These are phyloP conservation scores for Lichtheimia ramosa DNA, from an alignment of 371 early-diverging fungal genomes.

Conservation along the genomic window DNA sequence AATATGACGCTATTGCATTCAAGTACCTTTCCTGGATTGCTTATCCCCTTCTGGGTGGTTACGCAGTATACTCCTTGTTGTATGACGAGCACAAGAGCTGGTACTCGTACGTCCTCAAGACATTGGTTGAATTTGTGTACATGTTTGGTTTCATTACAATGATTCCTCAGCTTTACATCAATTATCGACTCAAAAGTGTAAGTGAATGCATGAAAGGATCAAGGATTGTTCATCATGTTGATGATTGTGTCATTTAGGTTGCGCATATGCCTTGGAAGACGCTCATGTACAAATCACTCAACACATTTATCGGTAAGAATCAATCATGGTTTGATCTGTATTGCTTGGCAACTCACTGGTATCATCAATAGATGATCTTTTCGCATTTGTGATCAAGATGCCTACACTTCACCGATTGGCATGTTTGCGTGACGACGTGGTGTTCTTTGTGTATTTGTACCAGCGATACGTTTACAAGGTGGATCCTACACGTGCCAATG, in stretches of 20 bases:
- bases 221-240: not conserved
- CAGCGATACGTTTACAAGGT: conserved; percentile 87
- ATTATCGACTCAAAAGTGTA: conserved; percentile 87
- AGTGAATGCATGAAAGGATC: not conserved
- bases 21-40: conserved; percentile 78
- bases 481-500: conserved; percentile 86
- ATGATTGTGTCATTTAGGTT: conserved; percentile 41
- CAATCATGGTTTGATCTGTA: too few relatives aligned
- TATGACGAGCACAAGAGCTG: conserved; percentile 90
- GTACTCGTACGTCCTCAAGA: conserved; percentile 89
- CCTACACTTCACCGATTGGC: conserved; percentile 92
- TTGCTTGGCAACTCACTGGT: too few relatives aligned
- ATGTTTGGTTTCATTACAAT: conserved; percentile 90
- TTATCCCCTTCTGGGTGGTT: conserved; percentile 79
- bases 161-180: conserved; percentile 94
- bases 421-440: conserved; percentile 86
- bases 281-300: conserved; percentile 92
- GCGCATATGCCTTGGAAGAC: conserved; percentile 95
- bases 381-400: conserved; percentile 96
- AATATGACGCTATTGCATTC: conserved; percentile 92
- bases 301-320: conserved; percentile 77
- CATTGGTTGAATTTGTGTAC: conserved; percentile 85
- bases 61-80: conserved; percentile 81
- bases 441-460: conserved; percentile 88
- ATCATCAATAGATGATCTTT: conserved; percentile 76